Evolutionary conservation across 306 rosid genomes (phyloP), one percentile per base, ranked within the genome.

Genomic region (Crotalaria pallida): DNA sequence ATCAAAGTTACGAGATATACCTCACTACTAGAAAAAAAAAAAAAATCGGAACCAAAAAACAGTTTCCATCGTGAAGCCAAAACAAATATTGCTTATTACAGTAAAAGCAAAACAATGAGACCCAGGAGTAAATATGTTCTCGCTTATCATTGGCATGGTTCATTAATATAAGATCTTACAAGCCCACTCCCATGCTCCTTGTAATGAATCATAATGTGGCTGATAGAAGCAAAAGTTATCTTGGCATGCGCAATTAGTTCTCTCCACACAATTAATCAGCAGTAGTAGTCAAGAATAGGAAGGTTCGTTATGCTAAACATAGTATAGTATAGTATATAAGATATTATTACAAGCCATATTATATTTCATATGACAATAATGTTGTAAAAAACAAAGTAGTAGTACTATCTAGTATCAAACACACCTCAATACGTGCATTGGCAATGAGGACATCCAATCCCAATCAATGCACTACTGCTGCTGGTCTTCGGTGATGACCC

Each of bases 101-200:
- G n/a, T 57, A 33, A 13, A 65, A 38, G 47, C 16, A 45, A 64
- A 41, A 36, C 2, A 73, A 66, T 19, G 62, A 31, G 66, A 80
- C 93, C 74, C 79, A 90, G 94, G 97, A 77, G 84, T 88, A 93
- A 65, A 76, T 43, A 76, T 79, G 90, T 70, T 87, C 89, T 73
- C 97, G 68, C 83, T 84, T 84, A 75, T 90, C 98, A 0, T 74
- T 67, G 74, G 98, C 92, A 79, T 94, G 98, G 71, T 85, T 88
- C 74, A 78, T 72, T 81, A 94, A n/a, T n/a, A n/a, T n/a, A n/a
- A 85, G 67, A 92, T 90, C 79, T 87, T 90, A 13, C 90, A 92
- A 62, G 98, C 98, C 98, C 98, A 94, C 41, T 84, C 92, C 98
- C 98, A 88, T 27, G 98, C 92, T 64, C 98, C 98, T 72, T 63